phyloP scores from a whole-genome alignment of 305 asterid genomes.

The Plantago coronopus region DNA sequence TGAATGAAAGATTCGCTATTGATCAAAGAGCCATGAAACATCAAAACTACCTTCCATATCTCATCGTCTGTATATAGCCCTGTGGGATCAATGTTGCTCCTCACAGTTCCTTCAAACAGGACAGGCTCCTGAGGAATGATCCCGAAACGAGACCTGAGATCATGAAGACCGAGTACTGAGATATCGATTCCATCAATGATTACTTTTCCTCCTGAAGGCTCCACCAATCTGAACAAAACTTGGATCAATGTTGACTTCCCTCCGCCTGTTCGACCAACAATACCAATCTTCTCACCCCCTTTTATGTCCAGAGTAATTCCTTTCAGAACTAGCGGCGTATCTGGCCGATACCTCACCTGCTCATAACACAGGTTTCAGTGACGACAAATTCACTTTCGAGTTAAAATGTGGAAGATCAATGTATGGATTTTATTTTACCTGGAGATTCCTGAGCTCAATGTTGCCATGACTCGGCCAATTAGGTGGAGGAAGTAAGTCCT shows the following conservation, averaged over 20 bases:
- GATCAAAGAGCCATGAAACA: no score
- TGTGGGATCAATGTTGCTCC: conserved; percentile 88
- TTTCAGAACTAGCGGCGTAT: conserved; percentile 84
- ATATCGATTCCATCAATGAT: conserved; percentile 70
- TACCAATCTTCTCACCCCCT: conserved; percentile 92
- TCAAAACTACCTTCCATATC: conserved; percentile 71
- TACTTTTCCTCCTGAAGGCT: conserved; percentile 74
- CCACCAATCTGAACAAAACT: conserved; percentile 88
- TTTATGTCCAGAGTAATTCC: conserved; percentile 64
- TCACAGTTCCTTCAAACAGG: conserved; percentile 87
- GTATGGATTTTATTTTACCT: conserved; percentile 31
- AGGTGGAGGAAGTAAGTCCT: conserved; percentile 55
- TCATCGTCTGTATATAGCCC: conserved; percentile 75
- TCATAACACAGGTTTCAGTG: conserved; percentile 15
- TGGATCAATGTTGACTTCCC: conserved; percentile 91
- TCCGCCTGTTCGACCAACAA: conserved; percentile 95
- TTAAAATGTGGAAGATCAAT: background rate
- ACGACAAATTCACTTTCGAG: background rate
- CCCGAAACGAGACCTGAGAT: conserved; percentile 87
- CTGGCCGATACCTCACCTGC: conserved; percentile 83
- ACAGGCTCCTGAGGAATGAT: conserved; percentile 98
- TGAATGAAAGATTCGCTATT: background rate
- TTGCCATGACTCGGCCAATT: conserved; percentile 84
- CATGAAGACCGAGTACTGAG: conserved; percentile 70
- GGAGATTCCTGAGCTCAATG: conserved; percentile 58